Conservation (phyloP, 129 eudicot genomes). For the Logfia minima region DNA sequence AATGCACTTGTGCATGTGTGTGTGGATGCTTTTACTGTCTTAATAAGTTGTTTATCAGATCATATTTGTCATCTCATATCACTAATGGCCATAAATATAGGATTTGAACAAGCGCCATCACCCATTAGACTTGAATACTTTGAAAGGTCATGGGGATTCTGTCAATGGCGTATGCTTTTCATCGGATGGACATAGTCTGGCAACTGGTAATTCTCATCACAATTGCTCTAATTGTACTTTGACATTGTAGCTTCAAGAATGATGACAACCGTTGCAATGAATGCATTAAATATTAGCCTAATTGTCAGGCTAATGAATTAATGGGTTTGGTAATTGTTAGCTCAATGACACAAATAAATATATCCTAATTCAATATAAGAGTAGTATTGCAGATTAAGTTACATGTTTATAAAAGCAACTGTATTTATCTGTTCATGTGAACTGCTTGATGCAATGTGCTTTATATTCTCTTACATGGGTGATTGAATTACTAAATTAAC, state of each 20-base stretch:
- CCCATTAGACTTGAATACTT: conserved; percentile 84
- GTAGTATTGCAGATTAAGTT: neutral
- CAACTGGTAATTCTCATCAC: conserved; percentile 61
- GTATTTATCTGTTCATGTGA: neutral
- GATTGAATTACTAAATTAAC: neutral
- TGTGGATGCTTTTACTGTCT: neutral
- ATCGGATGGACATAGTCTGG: conserved; percentile 73
- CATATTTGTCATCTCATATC: conserved; percentile 6
- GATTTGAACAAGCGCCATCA: conserved; percentile 86
- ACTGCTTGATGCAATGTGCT: neutral
- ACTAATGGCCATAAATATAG: conserved; percentile 43
- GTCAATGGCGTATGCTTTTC: conserved; percentile 81
- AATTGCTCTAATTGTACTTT: conserved; percentile 13
- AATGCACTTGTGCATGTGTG: neutral
- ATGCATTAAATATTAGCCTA: neutral
- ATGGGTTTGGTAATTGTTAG: conserved; percentile 4
- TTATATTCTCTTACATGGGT: neutral
- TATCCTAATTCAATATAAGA: neutral
- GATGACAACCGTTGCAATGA: conserved; percentile 10
- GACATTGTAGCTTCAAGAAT: conserved; percentile 15
- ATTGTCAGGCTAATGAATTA: neutral
- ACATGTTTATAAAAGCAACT: neutral
- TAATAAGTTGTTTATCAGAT: conserved; percentile 12
- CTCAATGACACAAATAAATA: neutral
- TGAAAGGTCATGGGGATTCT: conserved; percentile 95